Conservation (phyloP, 768 basidiomycete species). For the Suillus weaverae region DNA sequence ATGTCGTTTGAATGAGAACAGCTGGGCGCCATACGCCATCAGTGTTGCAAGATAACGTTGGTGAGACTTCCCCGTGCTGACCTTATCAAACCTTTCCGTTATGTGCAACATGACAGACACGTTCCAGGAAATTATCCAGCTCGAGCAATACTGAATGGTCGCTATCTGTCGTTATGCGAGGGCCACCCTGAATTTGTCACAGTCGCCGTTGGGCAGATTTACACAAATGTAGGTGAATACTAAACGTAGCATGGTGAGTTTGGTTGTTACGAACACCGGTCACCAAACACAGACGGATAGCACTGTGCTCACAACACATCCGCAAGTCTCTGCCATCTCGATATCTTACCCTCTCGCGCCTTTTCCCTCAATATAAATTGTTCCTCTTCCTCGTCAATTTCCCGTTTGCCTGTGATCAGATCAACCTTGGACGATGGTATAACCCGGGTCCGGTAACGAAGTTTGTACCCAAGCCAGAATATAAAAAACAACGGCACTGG, state of each 20-base stretch:
- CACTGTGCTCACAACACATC: slow-evolving; percentile 24
- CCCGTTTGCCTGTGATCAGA: slow-evolving; percentile 56
- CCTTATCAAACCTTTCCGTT: background rate
- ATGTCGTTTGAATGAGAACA: background rate
- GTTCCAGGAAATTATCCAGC: background rate
- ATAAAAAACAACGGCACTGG: slow-evolving; percentile 34
- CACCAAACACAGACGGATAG: background rate
- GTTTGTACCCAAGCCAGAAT: slow-evolving; percentile 38
- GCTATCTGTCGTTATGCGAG: background rate
- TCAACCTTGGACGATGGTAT: slow-evolving; percentile 53
- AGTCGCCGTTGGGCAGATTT: background rate
- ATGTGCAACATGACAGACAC: background rate
- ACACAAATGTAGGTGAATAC: background rate
- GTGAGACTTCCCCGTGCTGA: background rate
- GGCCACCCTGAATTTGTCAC: background rate
- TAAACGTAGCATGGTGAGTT: background rate
- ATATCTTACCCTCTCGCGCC: slow-evolving; percentile 14
- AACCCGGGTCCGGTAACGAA: slow-evolving; percentile 34
- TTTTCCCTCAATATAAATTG: slow-evolving; percentile 37
- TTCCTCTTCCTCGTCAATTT: slow-evolving; percentile 65
- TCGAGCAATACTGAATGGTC: background rate
- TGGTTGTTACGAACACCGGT: background rate
- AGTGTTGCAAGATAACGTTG: background rate
- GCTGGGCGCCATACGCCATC: background rate
- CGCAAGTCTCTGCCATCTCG: slow-evolving; percentile 26